Percentiles rank a stretch among this genome's conserved stretches.
Conservation (phyloP, 805 yeast genomes). For the Scheffersomyces lignosus region DNA sequence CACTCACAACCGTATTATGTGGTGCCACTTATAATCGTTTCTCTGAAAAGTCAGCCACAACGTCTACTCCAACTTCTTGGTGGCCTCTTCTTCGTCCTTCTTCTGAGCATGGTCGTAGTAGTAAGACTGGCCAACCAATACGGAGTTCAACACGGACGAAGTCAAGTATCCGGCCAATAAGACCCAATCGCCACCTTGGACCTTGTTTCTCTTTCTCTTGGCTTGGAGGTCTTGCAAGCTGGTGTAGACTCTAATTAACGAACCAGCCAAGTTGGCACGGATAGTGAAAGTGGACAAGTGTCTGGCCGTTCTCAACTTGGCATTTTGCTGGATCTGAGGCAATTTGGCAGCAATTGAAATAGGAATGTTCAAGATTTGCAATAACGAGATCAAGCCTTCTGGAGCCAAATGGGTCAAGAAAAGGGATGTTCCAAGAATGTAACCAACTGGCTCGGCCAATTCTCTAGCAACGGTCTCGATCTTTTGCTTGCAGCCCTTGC, state of each 20-base stretch:
- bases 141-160: conserved; percentile 33
- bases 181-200: conserved; percentile 24
- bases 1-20: not conserved
- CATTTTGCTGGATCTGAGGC: conserved; percentile 40
- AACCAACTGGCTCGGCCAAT: conserved; percentile 25
- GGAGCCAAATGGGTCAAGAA: conserved; percentile 36
- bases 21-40: not conserved
- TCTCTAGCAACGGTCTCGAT: conserved; percentile 10
- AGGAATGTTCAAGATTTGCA: conserved; percentile 41
- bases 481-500: conserved; percentile 1
- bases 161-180: conserved; percentile 41
- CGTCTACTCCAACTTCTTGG: not conserved
- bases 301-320: conserved; percentile 32
- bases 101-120: conserved; percentile 12
- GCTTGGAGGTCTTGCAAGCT: conserved; percentile 31
- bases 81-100: conserved; percentile 5
- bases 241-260: conserved; percentile 40
- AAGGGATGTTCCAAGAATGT: conserved; percentile 25
- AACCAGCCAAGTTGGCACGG: conserved; percentile 41
- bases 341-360: conserved; percentile 36
- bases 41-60: no score
- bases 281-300: conserved; percentile 41
- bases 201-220: conserved; percentile 14
- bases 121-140: conserved; percentile 36
- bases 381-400: conserved; percentile 20